Percentiles rank a stretch among this genome's conserved stretches.
Conservation (phyloP, 495 filamentous ascomycete genomes). For the Diplogelasinospora grovesii region DNA sequence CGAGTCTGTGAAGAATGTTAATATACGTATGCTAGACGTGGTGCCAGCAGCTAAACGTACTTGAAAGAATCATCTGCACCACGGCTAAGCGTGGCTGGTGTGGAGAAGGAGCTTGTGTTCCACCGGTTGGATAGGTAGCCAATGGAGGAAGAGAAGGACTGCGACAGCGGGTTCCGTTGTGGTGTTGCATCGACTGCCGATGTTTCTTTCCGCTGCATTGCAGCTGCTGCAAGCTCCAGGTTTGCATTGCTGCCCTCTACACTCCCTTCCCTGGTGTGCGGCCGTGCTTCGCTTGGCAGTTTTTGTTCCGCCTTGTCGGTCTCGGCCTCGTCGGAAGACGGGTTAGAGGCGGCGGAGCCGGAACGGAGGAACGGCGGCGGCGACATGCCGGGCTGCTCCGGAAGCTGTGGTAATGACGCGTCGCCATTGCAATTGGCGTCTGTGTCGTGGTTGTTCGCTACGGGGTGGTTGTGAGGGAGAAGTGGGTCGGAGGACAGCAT, state of each 20-base stretch:
- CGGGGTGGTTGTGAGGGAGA: conserved; percentile 27
- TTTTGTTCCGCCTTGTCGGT: conserved; percentile 3
- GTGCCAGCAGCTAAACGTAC: conserved; percentile 10
- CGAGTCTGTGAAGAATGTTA: conserved; percentile 20
- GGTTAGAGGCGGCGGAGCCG: conserved; percentile 2
- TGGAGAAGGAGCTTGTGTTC: conserved; percentile 31
- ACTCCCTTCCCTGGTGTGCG: not conserved
- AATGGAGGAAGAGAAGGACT: conserved; percentile 27
- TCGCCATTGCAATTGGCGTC: conserved; percentile 10
- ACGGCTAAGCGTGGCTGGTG: conserved; percentile 24
- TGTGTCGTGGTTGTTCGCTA: no score
- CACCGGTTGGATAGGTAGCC: conserved; percentile 36
- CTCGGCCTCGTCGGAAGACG: conserved; percentile 10
- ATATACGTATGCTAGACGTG: not conserved
- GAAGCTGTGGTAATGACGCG: conserved; percentile 14
- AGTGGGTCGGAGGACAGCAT: conserved; percentile 43
- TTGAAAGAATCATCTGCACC: conserved; percentile 31
- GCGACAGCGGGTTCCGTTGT: conserved; percentile 15
- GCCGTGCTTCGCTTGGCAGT: not conserved
- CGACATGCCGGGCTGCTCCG: conserved; percentile 9
- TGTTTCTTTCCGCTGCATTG: no score
- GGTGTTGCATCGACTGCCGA: no score
- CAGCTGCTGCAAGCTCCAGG: no score
- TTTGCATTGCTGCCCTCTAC: no score
- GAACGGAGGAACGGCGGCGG: conserved; percentile 12